Conservation (phyloP, 2,329 filamentous ascomycete species). For the Venturiaceae sp. region DNA sequence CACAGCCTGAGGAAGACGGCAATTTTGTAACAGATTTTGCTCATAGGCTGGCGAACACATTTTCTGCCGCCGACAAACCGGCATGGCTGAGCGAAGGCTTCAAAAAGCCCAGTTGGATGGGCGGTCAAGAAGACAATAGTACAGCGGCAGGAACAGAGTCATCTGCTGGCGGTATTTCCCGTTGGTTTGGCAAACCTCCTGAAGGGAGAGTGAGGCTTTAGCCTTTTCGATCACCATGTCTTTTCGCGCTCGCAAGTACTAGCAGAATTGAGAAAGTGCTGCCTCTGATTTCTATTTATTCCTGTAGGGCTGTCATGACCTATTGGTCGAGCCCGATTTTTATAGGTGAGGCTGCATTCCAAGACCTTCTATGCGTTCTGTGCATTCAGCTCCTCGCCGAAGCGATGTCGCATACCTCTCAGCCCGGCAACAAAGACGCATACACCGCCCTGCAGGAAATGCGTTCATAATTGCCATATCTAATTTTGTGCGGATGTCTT, state of each 20-base stretch:
- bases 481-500: neutral
- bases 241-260: neutral
- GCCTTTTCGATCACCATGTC: neutral
- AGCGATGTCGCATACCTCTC: no score
- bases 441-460: neutral
- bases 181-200: slow-evolving; percentile 8
- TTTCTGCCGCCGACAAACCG: slow-evolving; percentile 48
- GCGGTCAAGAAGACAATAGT: slow-evolving; percentile 1
- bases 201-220: slow-evolving; percentile 5
- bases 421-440: neutral
- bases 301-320: neutral
- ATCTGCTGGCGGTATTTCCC: neutral
- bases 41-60: slow-evolving; percentile 82
- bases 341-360: neutral
- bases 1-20: slow-evolving; percentile 50
- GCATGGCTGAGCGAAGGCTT: slow-evolving; percentile 8
- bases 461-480: neutral
- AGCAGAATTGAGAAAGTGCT: neutral
- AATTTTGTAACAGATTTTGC: slow-evolving; percentile 78
- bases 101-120: slow-evolving; percentile 8
- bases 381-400: neutral
- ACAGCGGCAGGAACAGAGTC: neutral
- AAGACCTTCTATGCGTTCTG: neutral
- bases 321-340: neutral
- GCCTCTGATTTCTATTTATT: neutral